phyloP scores from a whole-genome alignment of 306 rosid genomes.

The Sindora glabra region DNA sequence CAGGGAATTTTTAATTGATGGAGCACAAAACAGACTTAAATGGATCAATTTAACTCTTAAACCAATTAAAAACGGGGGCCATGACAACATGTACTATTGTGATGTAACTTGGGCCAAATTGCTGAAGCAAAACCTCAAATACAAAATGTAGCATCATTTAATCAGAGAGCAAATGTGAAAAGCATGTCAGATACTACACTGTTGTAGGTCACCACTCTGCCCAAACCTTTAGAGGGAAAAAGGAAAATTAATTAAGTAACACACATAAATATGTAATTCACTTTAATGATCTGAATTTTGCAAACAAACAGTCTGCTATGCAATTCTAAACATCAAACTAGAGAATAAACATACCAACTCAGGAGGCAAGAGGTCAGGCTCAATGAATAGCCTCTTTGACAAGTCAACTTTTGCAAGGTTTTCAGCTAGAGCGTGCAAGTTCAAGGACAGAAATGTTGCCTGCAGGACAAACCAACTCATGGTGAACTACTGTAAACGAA shows the following conservation, averaged over 20 bases:
- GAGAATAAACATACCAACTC: constrained; percentile 59
- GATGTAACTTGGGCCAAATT: background rate
- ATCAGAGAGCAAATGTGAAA: background rate
- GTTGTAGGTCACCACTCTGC: background rate
- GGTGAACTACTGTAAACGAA: background rate
- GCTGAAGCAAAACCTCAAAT: background rate
- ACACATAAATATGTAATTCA: background rate
- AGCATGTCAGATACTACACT: background rate
- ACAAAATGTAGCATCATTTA: background rate
- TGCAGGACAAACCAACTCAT: constrained; percentile 23
- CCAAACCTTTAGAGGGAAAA: background rate
- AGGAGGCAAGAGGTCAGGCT: constrained; percentile 55
- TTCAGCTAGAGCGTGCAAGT: constrained; percentile 67
- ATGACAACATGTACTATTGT: background rate
- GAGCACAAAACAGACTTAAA: background rate
- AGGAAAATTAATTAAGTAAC: background rate
- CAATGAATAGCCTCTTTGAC: constrained; percentile 71
- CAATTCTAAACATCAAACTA: background rate
- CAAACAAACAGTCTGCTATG: constrained; percentile 2
- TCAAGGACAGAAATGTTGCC: constrained; percentile 75
- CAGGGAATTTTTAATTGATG: background rate
- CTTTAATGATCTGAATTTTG: background rate
- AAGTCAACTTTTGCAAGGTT: constrained; percentile 54
- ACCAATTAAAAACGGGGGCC: background rate
- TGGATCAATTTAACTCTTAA: background rate